Percentiles rank a stretch among this genome's conserved stretches.
phyloP scores from a whole-genome alignment of 176 grass and related monocot species.

The Olyra latifolia region DNA sequence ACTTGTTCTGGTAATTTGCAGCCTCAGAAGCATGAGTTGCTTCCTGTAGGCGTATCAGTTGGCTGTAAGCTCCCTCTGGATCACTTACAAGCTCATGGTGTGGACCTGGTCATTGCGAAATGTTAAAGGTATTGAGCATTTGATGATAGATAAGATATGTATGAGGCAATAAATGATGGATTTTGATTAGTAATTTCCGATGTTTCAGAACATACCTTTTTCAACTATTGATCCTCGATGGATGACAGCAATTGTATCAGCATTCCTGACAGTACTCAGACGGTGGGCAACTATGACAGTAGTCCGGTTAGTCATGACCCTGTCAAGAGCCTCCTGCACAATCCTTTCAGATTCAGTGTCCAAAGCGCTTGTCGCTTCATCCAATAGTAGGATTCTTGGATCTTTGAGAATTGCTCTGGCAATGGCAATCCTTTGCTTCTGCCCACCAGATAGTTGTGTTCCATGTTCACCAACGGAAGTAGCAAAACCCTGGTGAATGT shows the following conservation, averaged over 20 bases:
- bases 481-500: conserved; percentile 57
- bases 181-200: not conserved
- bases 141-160: conserved; percentile 3
- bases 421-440: conserved; percentile 88
- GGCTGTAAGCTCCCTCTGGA: conserved; percentile 67
- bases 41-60: conserved; percentile 68
- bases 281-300: conserved; percentile 82
- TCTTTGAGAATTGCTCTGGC: conserved; percentile 84
- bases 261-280: conserved; percentile 75
- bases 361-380: conserved; percentile 87
- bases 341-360: conserved; percentile 76
- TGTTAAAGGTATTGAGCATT: not conserved
- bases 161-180: not conserved
- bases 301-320: conserved; percentile 63
- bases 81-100: conserved; percentile 62
- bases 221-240: conserved; percentile 72
- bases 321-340: conserved; percentile 82
- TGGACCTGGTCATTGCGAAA: conserved; percentile 50
- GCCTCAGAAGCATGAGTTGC: conserved; percentile 33
- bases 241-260: conserved; percentile 65
- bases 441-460: conserved; percentile 78
- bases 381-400: conserved; percentile 73
- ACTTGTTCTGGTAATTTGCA: conserved; percentile 41
- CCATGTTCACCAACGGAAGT: conserved; percentile 81
- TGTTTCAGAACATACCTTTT: conserved; percentile 54